phyloP scores from a whole-genome alignment of 352 stramenopile species.

The Globisporangium paroecandrum region DNA sequence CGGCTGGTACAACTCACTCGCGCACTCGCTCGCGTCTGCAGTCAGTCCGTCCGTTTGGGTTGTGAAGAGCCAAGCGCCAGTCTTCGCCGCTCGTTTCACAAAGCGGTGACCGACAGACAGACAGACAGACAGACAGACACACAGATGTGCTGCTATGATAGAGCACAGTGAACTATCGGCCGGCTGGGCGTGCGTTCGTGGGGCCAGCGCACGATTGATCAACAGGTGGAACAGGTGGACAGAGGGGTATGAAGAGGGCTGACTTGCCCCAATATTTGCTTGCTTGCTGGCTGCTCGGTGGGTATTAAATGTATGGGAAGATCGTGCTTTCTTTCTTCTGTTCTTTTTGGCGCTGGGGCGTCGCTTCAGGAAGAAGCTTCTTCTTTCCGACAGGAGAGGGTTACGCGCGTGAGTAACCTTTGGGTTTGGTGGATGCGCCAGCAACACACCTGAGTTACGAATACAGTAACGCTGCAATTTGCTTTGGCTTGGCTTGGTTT shows the following conservation, averaged over 20 bases:
- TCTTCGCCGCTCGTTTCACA: background rate
- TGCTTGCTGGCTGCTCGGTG: background rate
- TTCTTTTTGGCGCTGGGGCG: background rate
- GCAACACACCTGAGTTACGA: background rate
- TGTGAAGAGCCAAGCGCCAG: background rate
- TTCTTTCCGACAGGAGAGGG: background rate
- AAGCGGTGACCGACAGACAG: background rate
- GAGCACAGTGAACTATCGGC: background rate
- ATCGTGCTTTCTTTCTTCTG: background rate
- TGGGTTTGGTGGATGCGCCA: background rate
- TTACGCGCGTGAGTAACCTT: background rate
- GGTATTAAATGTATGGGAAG: background rate
- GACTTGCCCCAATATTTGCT: background rate
- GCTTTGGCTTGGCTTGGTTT: too few relatives aligned
- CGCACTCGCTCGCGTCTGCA: background rate
- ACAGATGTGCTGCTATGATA: background rate
- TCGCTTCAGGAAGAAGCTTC: conserved; percentile 12
- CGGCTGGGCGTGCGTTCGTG: background rate
- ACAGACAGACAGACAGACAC: background rate
- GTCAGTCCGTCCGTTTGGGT: background rate
- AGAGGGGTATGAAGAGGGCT: background rate
- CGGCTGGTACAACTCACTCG: background rate
- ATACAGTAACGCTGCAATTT: too few relatives aligned
- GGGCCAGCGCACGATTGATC: background rate
- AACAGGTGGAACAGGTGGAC: background rate